These are phyloP conservation scores for Arthrobotrys pseudoclavata DNA, from an alignment of 2,329 filamentous ascomycete genomes.

Conservation along the genomic window DNA sequence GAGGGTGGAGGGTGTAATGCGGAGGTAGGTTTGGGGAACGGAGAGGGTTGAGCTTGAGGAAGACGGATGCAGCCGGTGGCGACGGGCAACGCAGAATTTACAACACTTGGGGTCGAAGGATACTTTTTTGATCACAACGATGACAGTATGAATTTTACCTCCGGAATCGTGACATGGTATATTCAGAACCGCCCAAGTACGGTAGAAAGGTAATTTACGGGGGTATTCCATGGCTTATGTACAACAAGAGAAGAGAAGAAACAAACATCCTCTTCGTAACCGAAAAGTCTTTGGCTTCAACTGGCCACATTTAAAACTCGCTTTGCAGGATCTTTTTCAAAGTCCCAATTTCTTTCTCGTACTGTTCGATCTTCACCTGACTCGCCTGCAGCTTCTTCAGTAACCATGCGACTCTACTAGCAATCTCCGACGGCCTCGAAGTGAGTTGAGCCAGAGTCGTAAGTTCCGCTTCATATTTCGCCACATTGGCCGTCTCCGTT, in stretches of 20 bases:
- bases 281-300: neutral
- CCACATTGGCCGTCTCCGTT: constrained; percentile 69
- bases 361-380: constrained; percentile 70
- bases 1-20: neutral
- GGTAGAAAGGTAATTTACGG: constrained; percentile 24
- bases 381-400: constrained; percentile 68
- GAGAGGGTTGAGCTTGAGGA: neutral
- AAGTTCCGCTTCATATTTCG: constrained; percentile 71
- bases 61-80: constrained; percentile 4
- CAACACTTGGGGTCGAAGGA: neutral
- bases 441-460: constrained; percentile 68
- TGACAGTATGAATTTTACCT: neutral
- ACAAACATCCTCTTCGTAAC: neutral
- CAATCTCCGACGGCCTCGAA: constrained; percentile 67
- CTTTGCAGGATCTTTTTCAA: constrained; percentile 70
- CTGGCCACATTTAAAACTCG: constrained; percentile 66
- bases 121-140: neutral
- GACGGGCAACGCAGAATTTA: constrained; percentile 11
- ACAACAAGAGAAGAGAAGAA: constrained; percentile 40
- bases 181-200: constrained; percentile 1
- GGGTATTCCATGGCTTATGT: constrained; percentile 52
- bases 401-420: constrained; percentile 68
- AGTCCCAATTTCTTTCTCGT: constrained; percentile 68
- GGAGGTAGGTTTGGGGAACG: neutral
- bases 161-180: neutral